Evolutionary conservation across 345 rosid genomes (phyloP), one percentile per base, ranked within the genome.

Genomic region (Odontarrhena argentea): DNA sequence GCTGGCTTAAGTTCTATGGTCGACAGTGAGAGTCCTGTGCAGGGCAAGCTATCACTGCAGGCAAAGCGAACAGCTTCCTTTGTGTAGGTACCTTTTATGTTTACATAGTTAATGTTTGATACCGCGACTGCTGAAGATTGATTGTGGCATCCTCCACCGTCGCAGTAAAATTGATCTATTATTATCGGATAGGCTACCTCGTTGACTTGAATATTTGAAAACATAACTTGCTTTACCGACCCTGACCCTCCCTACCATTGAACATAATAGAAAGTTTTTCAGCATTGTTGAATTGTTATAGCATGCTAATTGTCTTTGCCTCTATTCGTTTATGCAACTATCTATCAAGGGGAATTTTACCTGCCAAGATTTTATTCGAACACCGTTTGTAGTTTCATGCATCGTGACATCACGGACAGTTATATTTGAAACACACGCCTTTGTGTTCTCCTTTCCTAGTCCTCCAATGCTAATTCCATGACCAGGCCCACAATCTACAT

Each of bases 301-400:
- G 4, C 63, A 72, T 56, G 37, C 22, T 40, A 40, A 9, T 32
- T 50, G 4, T 65, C 26, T 43, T 48, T 66, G 43, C 9, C n/a
- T 61, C 15, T 47, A 18, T 56, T 18, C 14, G 44, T 51, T 40
- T 26, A 43, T 37, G 68, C 15, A 65, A 34, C 55, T 28, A 35
- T 12, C 10, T 52, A 18, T 67, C 13, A 45, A 15, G 40, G 26
- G 4, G 11, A 40, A 40, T 56, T 18, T 28, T 78, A 86, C 96
- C 98, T 89, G 96, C 97, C 98, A 89, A 49, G 98, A 87, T 84
- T 92, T 92, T 63, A 92, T 89, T 71, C 97, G 76, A 49, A 92
- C 91, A 49, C 96, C 96, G 12, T 83, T 84, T 36, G 77, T 28
- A 25, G 97, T 89, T 67, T 70, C 68, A 25, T 81, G 82, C 75